Percentiles rank a stretch among this genome's conserved stretches.
phyloP scores from a whole-genome alignment of 2,329 filamentous ascomycete species.

The Lachnellula cervina region DNA sequence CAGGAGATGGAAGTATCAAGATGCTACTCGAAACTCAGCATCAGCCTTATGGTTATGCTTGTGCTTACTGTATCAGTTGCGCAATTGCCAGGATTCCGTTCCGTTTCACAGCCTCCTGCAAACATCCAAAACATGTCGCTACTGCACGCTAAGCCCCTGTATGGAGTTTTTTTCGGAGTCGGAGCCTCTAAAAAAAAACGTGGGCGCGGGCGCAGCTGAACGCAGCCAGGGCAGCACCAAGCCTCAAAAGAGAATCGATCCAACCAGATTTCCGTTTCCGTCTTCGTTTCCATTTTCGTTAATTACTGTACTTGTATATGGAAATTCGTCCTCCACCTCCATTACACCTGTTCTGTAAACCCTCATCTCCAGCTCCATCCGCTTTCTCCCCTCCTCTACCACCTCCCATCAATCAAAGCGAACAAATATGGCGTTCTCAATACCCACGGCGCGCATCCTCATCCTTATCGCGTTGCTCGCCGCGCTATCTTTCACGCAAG shows the following conservation, averaged over 20 bases:
- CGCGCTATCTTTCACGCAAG: not conserved
- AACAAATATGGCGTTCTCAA: not conserved
- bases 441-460: not conserved
- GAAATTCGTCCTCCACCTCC: not conserved
- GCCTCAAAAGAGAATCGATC: not conserved
- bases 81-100: too few relatives aligned
- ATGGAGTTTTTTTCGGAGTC: too few relatives aligned
- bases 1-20: too few relatives aligned
- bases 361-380: not conserved
- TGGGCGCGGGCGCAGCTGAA: too few relatives aligned
- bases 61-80: too few relatives aligned
- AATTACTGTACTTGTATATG: not conserved
- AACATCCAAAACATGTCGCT: too few relatives aligned
- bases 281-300: too few relatives aligned
- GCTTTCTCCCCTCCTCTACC: not conserved
- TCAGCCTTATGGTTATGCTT: too few relatives aligned
- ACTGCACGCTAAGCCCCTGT: too few relatives aligned
- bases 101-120: too few relatives aligned
- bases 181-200: too few relatives aligned
- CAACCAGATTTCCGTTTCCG: not conserved
- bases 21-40: too few relatives aligned
- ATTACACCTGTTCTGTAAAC: not conserved
- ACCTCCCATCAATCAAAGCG: not conserved
- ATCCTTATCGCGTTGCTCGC: conserved; percentile 1
- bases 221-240: not conserved